Percentiles rank a stretch among this genome's conserved stretches.
phyloP scores from a whole-genome alignment of 441 rosid species.

The Erodium chrysanthum region DNA sequence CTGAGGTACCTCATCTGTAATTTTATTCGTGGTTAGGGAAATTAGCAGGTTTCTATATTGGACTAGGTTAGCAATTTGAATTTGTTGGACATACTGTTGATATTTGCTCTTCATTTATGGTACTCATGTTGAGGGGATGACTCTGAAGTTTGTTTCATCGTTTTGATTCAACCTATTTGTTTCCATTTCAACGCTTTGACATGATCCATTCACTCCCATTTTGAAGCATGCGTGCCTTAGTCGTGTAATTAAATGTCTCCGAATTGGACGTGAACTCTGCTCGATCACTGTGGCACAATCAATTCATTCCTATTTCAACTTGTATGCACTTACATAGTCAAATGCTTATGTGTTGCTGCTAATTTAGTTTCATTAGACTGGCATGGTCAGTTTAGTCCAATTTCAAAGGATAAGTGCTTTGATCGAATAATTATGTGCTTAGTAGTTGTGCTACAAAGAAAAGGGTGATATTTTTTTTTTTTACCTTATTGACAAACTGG shows the following conservation, averaged over 20 bases:
- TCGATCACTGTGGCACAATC: not conserved
- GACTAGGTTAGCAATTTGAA: not conserved
- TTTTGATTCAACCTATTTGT: not conserved
- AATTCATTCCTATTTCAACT: too few relatives aligned
- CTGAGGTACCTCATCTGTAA: not conserved
- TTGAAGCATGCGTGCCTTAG: not conserved
- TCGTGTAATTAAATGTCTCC: not conserved
- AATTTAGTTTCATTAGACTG: not conserved
- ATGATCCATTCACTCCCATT: not conserved
- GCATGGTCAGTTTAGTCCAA: not conserved
- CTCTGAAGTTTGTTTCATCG: not conserved
- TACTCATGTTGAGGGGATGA: not conserved
- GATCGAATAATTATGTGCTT: not conserved
- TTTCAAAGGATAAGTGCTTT: not conserved
- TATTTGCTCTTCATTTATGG: not conserved
- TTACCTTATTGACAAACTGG: not conserved
- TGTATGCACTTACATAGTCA: not conserved
- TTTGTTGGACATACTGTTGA: not conserved
- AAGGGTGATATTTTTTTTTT: not conserved
- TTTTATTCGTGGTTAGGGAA: not conserved
- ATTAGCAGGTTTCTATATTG: not conserved
- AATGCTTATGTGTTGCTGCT: not conserved
- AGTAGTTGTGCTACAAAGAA: not conserved
- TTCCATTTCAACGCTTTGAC: not conserved
- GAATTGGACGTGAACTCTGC: not conserved